phyloP scores from a whole-genome alignment of 768 basidiomycete species.

The Kwoniella botswanensis region DNA sequence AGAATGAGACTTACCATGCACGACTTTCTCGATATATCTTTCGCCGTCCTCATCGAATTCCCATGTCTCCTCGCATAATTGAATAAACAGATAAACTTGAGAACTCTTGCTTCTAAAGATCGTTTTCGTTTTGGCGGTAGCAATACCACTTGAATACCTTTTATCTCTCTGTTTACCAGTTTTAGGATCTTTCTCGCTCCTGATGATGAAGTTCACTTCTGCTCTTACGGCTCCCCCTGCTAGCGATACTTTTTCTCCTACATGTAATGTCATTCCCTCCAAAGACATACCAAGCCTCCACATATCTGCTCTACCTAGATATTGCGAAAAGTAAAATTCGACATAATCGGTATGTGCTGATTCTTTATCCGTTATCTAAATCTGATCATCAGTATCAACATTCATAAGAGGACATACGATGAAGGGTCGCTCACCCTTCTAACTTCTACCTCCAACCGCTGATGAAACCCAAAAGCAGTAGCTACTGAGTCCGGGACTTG shows the following conservation, averaged over 20 bases:
- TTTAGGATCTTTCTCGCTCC: slow-evolving; percentile 63
- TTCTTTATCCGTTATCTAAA: slow-evolving; percentile 64
- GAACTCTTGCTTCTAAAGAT: slow-evolving; percentile 90
- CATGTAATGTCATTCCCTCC: slow-evolving; percentile 78
- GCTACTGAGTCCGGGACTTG: slow-evolving; percentile 51
- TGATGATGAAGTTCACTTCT: slow-evolving; percentile 78
- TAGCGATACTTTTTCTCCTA: slow-evolving; percentile 82
- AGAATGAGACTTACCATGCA: slow-evolving; percentile 65
- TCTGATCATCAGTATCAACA: not conserved
- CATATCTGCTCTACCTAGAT: slow-evolving; percentile 94
- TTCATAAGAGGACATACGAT: no score
- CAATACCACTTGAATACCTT: slow-evolving; percentile 68
- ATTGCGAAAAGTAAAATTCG: slow-evolving; percentile 91
- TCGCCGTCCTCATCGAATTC: slow-evolving; percentile 96
- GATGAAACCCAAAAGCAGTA: slow-evolving; percentile 44
- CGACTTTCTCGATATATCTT: slow-evolving; percentile 94
- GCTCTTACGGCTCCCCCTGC: slow-evolving; percentile 76
- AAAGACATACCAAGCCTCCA: slow-evolving; percentile 87
- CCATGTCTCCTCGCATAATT: slow-evolving; percentile 95
- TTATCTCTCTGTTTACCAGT: slow-evolving; percentile 56
- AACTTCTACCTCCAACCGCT: slow-evolving; percentile 45
- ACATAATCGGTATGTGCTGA: slow-evolving; percentile 60
- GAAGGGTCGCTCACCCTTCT: slow-evolving; percentile 31
- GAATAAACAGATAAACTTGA: slow-evolving; percentile 90
- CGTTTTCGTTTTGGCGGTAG: slow-evolving; percentile 81